Conservation (phyloP, 441 rosid species). For the Euphorbia schlechtendalii region DNA sequence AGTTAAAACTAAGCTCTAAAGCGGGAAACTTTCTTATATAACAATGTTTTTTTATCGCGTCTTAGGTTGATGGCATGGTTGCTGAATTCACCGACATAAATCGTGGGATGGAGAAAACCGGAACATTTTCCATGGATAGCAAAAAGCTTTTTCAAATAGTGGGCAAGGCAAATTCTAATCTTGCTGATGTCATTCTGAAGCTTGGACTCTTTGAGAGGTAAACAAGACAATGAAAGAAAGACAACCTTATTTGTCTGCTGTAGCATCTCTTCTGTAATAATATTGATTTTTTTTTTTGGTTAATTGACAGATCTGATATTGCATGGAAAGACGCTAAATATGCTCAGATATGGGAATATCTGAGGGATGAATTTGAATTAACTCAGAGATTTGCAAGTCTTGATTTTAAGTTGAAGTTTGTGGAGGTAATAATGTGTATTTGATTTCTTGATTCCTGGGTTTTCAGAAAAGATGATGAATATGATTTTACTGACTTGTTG, state of each 20-base stretch:
- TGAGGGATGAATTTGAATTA: conserved; percentile 89
- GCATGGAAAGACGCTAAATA: conserved; percentile 98
- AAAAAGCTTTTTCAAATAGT: conserved; percentile 92
- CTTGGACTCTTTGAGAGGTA: conserved; percentile 98
- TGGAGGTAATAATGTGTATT: conserved; percentile 47
- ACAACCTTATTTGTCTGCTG: no score
- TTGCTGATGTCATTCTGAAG: conserved; percentile 92
- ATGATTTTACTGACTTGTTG: neutral
- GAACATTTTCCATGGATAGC: conserved; percentile 91
- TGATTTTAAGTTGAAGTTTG: conserved; percentile 92
- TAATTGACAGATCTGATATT: conserved; percentile 69
- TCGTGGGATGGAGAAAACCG: conserved; percentile 87
- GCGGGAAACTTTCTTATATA: conserved; percentile 7
- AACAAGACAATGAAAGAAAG: no score
- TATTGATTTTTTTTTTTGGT: conserved; percentile 14
- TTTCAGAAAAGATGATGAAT: neutral
- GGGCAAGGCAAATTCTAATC: conserved; percentile 88
- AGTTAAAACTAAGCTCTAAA: conserved; percentile 6
- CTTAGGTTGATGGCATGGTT: conserved; percentile 93
- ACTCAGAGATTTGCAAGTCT: conserved; percentile 93
- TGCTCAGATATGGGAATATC: conserved; percentile 95
- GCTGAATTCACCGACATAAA: conserved; percentile 94
- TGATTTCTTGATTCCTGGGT: neutral
- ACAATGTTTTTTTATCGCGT: conserved; percentile 5
- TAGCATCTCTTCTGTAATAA: no score